Conservation (phyloP, 2,329 filamentous ascomycete species). For the Paecilomyces formosus region DNA sequence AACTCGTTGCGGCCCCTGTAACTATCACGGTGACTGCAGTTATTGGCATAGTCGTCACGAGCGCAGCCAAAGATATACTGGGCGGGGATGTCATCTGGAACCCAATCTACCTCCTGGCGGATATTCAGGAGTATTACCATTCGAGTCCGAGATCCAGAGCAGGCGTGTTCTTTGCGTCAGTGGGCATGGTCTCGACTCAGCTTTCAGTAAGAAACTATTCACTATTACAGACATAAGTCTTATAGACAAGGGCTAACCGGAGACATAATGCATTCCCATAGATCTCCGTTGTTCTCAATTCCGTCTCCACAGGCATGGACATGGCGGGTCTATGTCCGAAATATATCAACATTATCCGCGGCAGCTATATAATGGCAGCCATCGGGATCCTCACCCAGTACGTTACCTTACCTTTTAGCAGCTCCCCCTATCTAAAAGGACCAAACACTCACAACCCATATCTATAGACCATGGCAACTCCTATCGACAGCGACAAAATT, state of each 20-base stretch:
- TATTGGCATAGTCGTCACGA: slow-evolving; percentile 31
- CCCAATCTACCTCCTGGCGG: slow-evolving; percentile 29
- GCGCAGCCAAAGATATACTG: slow-evolving; percentile 18
- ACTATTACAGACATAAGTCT: no score
- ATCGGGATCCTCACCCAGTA: slow-evolving; percentile 36
- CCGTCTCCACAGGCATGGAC: slow-evolving; percentile 48
- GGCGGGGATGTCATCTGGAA: slow-evolving; percentile 31
- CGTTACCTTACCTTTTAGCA: background rate
- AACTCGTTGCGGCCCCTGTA: slow-evolving; percentile 11
- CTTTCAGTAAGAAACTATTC: slow-evolving; percentile 17
- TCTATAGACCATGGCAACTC: slow-evolving; percentile 26
- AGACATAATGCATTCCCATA: no score
- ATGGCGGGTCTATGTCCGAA: slow-evolving; percentile 43
- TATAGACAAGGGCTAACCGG: background rate
- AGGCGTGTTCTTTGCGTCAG: slow-evolving; percentile 30
- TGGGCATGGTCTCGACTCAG: slow-evolving; percentile 27
- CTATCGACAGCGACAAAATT: slow-evolving; percentile 28
- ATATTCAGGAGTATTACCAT: slow-evolving; percentile 24
- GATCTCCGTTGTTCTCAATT: slow-evolving; percentile 38
- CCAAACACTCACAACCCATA: background rate
- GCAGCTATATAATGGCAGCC: slow-evolving; percentile 40
- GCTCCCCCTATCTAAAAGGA: background rate
- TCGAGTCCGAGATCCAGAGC: slow-evolving; percentile 21
- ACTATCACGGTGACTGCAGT: slow-evolving; percentile 30
- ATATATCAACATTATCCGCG: slow-evolving; percentile 49